phyloP scores from a whole-genome alignment of 768 basidiomycete species.

The Kwoniella dendrophila region DNA sequence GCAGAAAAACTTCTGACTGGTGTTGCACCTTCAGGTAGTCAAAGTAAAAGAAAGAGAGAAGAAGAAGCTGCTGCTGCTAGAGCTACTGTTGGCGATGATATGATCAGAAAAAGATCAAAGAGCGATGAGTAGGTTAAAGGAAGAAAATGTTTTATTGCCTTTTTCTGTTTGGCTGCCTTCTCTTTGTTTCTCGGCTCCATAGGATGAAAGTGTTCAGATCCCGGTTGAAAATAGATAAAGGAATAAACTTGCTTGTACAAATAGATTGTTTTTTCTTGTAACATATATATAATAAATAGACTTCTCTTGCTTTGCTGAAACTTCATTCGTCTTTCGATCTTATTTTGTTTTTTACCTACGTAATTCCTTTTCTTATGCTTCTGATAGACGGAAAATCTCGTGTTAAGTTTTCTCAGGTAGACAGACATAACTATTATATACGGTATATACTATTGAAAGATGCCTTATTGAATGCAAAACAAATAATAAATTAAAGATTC shows the following conservation, averaged over 20 bases:
- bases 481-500: too few species aligned
- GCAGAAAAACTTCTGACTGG: slow-evolving; percentile 52
- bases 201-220: too few species aligned
- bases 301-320: neutral
- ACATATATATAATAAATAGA: neutral
- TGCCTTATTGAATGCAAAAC: too few species aligned
- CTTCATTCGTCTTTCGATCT: neutral
- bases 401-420: too few species aligned
- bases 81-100: neutral
- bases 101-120: slow-evolving; percentile 20
- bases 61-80: slow-evolving; percentile 26
- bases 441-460: too few species aligned
- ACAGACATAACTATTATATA: too few species aligned
- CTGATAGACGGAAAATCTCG: too few species aligned
- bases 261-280: neutral
- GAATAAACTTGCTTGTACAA: neutral
- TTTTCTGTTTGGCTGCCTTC: too few species aligned
- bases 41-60: slow-evolving; percentile 45
- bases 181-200: too few species aligned
- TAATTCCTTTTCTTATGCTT: too few species aligned
- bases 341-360: neutral
- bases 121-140: slow-evolving; percentile 24
- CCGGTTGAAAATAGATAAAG: neutral
- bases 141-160: too few species aligned
- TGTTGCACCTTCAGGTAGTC: slow-evolving; percentile 53